Conservation (phyloP, 257 asterid species). For the Ligustrum vulgare region DNA sequence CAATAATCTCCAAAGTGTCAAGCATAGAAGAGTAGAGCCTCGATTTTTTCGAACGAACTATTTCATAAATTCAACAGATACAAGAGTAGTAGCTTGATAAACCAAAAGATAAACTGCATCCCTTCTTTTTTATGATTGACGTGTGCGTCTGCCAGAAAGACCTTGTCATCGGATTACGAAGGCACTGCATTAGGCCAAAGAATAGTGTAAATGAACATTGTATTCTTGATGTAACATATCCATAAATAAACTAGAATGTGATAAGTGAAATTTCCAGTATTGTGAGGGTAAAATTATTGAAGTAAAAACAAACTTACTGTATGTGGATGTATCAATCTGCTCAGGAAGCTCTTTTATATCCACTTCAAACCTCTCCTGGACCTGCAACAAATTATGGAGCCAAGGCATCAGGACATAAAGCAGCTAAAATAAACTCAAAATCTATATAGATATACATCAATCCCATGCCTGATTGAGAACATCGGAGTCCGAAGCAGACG, state of each 20-base stretch:
- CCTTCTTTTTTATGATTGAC: background rate
- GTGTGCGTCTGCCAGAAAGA: background rate
- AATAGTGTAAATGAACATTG: background rate
- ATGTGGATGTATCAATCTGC: constrained; percentile 57
- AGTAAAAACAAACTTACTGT: constrained; percentile 33
- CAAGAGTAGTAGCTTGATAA: background rate
- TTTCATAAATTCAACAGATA: background rate
- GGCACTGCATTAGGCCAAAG: background rate
- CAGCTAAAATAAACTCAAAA: background rate
- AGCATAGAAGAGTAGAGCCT: background rate
- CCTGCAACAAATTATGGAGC: constrained; percentile 37
- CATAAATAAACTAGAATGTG: background rate
- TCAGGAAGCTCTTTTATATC: constrained; percentile 60
- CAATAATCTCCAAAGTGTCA: background rate
- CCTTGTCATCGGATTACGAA: background rate
- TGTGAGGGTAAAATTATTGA: background rate
- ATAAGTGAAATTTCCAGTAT: background rate
- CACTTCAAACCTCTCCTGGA: constrained; percentile 65
- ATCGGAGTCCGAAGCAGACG: constrained; percentile 92
- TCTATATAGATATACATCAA: no score
- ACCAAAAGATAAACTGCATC: background rate
- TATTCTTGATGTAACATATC: background rate
- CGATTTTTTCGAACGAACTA: background rate
- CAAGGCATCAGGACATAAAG: constrained; percentile 11
- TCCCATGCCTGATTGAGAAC: constrained; percentile 76